These are phyloP conservation scores for Amoeboaphelidium protococcarum DNA, from an alignment of 371 early-diverging fungal genomes.

Conservation along the genomic window DNA sequence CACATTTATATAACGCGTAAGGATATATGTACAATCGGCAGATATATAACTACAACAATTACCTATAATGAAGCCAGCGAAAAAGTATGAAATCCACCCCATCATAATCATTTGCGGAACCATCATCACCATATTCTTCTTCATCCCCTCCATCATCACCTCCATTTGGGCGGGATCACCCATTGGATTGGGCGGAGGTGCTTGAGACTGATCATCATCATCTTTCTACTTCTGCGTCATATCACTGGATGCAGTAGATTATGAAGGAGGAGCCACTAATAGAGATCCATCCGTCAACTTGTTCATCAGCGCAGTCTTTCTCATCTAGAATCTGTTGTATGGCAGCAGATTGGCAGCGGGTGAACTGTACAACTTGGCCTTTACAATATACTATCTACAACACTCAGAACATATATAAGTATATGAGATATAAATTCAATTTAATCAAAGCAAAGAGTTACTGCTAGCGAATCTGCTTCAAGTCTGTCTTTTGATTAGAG, in stretches of 20 bases:
- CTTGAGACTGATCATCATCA: not conserved
- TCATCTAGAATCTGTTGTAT: conserved; percentile 31
- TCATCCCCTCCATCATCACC: conserved; percentile 87
- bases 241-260: too few relatives aligned
- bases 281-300: conserved; percentile 57
- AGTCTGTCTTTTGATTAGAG: conserved; percentile 35
- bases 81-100: conserved; percentile 94
- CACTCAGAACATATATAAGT: not conserved
- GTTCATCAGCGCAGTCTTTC: conserved; percentile 33
- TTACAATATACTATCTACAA: conserved; percentile 5
- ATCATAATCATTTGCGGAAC: conserved; percentile 91
- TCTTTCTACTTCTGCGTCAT: too few relatives aligned
- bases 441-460: too few relatives aligned
- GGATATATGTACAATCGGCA: too few relatives aligned
- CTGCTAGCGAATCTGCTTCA: conserved; percentile 43
- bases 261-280: conserved; percentile 8
- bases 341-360: conserved; percentile 41
- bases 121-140: conserved; percentile 80
- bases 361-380: too few relatives aligned
- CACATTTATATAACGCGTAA: conserved; percentile 1
- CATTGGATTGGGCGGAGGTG: not conserved
- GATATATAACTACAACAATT: conserved; percentile 8
- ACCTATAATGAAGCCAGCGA: conserved; percentile 85
- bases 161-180: conserved; percentile 68
- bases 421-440: too few relatives aligned